A percentile compares a stretch with the other conserved stretches of the same genome.
Conservation (phyloP, 306 rosid species). For the Prunus armeniaca region DNA sequence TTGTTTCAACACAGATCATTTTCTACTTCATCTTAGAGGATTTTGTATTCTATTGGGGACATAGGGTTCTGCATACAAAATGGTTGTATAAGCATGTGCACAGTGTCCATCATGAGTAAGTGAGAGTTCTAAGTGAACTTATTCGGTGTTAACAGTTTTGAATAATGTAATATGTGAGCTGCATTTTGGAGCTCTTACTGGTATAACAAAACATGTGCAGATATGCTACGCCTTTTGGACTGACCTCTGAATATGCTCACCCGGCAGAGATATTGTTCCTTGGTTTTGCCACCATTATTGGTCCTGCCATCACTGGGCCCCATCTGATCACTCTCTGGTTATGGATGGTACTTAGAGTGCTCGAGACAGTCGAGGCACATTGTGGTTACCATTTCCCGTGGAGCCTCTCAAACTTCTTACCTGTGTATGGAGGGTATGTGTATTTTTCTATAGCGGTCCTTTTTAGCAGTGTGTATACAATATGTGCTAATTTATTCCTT, state of each 20-base stretch:
- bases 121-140: conserved; percentile 22
- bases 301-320: conserved; percentile 98
- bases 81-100: conserved; percentile 97
- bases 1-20: conserved; percentile 59
- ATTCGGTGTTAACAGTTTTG: background rate
- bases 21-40: conserved; percentile 95
- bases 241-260: conserved; percentile 96
- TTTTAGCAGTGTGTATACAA: conserved; percentile 4
- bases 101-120: conserved; percentile 96
- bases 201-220: conserved; percentile 36
- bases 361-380: conserved; percentile 97
- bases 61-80: conserved; percentile 89
- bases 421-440: conserved; percentile 91
- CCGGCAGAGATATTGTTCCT: conserved; percentile 96
- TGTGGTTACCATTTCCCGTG: conserved; percentile 96
- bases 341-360: conserved; percentile 91
- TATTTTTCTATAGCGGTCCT: conserved; percentile 2
- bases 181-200: conserved; percentile 20
- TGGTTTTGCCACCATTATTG: conserved; percentile 89
- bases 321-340: conserved; percentile 90
- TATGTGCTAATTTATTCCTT: conserved; percentile 7
- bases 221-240: conserved; percentile 94
- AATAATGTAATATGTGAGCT: conserved; percentile 16
- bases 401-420: conserved; percentile 87
- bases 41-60: conserved; percentile 97